These are phyloP conservation scores for Russula compacta DNA, from an alignment of 768 basidiomycete species.

Conservation along the genomic window DNA sequence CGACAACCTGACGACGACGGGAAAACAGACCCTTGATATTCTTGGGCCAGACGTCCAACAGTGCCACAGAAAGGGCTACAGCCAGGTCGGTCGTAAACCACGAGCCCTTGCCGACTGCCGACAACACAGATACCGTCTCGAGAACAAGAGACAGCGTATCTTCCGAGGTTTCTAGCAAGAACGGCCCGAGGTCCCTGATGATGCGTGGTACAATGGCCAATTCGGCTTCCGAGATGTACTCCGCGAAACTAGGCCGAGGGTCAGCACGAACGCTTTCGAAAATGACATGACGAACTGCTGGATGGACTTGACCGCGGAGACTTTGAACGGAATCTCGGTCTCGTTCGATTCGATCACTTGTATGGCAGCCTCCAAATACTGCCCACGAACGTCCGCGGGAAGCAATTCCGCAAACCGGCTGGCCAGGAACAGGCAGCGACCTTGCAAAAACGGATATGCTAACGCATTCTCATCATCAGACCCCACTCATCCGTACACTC, in stretches of 20 bases:
- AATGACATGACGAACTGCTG: constrained; percentile 59
- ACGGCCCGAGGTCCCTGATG: constrained; percentile 73
- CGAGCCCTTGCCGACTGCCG: constrained; percentile 60
- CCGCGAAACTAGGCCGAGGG: constrained; percentile 49
- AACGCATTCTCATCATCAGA: constrained; percentile 1
- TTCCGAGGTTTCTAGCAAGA: constrained; percentile 70
- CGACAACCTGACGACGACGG: not conserved
- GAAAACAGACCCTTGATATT: constrained; percentile 65
- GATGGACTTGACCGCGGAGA: constrained; percentile 89
- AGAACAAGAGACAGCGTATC: constrained; percentile 85
- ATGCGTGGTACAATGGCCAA: constrained; percentile 63
- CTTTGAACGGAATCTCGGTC: constrained; percentile 79
- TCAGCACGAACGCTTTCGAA: not conserved
- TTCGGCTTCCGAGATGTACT: constrained; percentile 52
- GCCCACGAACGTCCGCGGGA: constrained; percentile 61
- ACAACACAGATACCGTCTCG: constrained; percentile 72
- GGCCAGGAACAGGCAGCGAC: constrained; percentile 89
- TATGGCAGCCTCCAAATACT: constrained; percentile 83
- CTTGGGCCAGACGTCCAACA: constrained; percentile 77
- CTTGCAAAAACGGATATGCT: constrained; percentile 92
- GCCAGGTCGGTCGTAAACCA: constrained; percentile 69
- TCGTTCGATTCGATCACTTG: constrained; percentile 69
- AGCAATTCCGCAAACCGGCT: constrained; percentile 77
- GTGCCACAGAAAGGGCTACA: constrained; percentile 50
- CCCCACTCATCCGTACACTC: not conserved